Base-by-base conservation (phyloP, 106 monocot genomes). In the Acorus calamus region DNA sequence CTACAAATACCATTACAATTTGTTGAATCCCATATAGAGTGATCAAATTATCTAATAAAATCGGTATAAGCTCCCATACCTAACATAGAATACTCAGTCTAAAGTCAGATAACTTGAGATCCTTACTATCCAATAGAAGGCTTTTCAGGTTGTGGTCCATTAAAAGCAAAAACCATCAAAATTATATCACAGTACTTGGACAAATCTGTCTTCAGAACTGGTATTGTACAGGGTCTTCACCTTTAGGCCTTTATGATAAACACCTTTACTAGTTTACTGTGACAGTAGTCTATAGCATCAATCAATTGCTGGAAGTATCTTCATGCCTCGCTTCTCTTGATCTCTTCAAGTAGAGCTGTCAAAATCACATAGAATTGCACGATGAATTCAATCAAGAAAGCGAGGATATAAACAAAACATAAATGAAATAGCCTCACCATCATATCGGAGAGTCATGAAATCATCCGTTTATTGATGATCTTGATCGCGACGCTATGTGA, bases 241-340 rank as follows among this genome's bases (percentile, higher is more conserved):
- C 79, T 87, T 87, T 42, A 87, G 74, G 69, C 83, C 87, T 73
- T 83, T 80, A 43, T 87, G 87, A 55, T 80, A 87, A 43, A 87
- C 63, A 41, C 83, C 80, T 72, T 68, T 71, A 9, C 66, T 44
- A 62, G 28, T 28, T 28, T 28, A 28, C 28, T 28, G 28, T 87
- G 87, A 56, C 87, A 87, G 61, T 83, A 87, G 57, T 83, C 87
- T 14, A 87, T 71, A 3, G 80, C 83, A 68, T 87, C 87, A 62
- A 87, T 75, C 54, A 87, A 67, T 57, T 87, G 87, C 50, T 83
- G 83, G 64, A 87, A 87, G 50, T 79, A 87, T 55, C 66, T 87
- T 59, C 80, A 77, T 4, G 80, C 80, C 14, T 75, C 83, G 13
- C 63, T 52, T 87, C 87, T 49, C 71, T 68, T 14, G 83, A 59